Conservation (phyloP, 2,329 filamentous ascomycete genomes). For the Phyllosticta citriasiana region DNA sequence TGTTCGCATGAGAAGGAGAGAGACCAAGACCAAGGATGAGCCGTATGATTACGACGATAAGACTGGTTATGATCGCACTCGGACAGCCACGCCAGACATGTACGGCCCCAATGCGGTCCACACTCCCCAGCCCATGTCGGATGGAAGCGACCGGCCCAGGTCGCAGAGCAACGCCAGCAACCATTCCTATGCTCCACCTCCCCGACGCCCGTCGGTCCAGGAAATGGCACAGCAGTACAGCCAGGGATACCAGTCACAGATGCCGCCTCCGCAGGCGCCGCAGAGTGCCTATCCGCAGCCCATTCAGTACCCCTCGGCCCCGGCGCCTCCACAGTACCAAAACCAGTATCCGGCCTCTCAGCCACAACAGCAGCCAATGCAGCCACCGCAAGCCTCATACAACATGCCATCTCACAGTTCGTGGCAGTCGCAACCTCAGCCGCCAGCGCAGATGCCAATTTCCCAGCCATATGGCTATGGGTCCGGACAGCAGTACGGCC, state of each 20-base stretch:
- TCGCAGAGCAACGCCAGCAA: slow-evolving; percentile 51
- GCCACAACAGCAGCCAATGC: slow-evolving; percentile 27
- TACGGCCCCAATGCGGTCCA: slow-evolving; percentile 34
- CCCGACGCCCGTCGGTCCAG: slow-evolving; percentile 36
- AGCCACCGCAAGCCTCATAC: slow-evolving; percentile 17
- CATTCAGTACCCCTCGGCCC: slow-evolving; percentile 27
- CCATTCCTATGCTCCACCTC: slow-evolving; percentile 24
- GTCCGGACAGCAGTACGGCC: slow-evolving; percentile 24
- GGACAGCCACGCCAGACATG: slow-evolving; percentile 41
- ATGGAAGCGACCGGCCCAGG: slow-evolving; percentile 42
- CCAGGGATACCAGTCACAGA: slow-evolving; percentile 26
- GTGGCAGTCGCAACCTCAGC: slow-evolving; percentile 25
- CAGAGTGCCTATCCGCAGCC: slow-evolving; percentile 26
- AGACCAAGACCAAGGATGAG: slow-evolving; percentile 54
- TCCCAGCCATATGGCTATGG: slow-evolving; percentile 33
- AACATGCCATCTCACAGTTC: slow-evolving; percentile 19
- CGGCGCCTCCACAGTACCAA: slow-evolving; percentile 19
- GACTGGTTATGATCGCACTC: slow-evolving; percentile 37
- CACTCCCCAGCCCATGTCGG: slow-evolving; percentile 19
- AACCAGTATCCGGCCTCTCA: slow-evolving; percentile 20
- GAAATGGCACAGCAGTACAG: slow-evolving; percentile 33
- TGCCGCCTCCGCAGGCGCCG: slow-evolving; percentile 31
- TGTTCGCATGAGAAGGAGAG: slow-evolving; percentile 80
- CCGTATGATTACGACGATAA: slow-evolving; percentile 57
- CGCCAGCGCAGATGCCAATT: slow-evolving; percentile 25